These are phyloP conservation scores for Cyberlindnera xishuangbannaensis DNA, from an alignment of 805 yeast genomes.

Conservation along the genomic window DNA sequence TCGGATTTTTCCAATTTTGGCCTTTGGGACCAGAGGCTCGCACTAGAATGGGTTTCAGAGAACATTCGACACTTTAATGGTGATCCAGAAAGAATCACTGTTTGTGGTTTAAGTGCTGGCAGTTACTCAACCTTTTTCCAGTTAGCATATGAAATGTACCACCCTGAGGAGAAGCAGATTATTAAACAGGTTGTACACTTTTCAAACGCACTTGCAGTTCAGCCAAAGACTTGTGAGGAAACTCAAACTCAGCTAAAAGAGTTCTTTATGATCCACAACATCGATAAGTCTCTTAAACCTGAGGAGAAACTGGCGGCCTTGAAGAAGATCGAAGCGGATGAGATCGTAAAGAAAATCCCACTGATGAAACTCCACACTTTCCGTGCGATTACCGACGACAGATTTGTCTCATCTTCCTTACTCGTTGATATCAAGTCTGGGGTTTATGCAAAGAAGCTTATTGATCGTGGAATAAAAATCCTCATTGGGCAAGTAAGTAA, in stretches of 20 bases:
- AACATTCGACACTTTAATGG: conserved; percentile 43
- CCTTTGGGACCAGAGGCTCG: conserved; percentile 41
- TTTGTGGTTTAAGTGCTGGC: conserved; percentile 46
- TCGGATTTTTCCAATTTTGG: conserved; percentile 7
- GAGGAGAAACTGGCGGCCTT: conserved; percentile 20
- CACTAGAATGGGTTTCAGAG: conserved; percentile 39
- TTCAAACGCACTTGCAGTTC: conserved; percentile 33
- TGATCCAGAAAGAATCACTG: conserved; percentile 35
- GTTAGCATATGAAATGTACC: conserved; percentile 36
- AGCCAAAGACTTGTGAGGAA: conserved; percentile 34
- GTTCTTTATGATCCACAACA: conserved; percentile 23
- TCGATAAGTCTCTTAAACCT: conserved; percentile 12
- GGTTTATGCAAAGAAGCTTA: conserved; percentile 22
- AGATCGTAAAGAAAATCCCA: conserved; percentile 20
- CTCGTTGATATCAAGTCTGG: conserved; percentile 29
- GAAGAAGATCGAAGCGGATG: conserved; percentile 15
- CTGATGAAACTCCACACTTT: conserved; percentile 28
- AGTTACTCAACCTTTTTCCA: conserved; percentile 37
- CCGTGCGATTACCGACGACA: conserved; percentile 35
- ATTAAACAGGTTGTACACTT: conserved; percentile 32
- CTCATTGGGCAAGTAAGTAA: conserved; percentile 31
- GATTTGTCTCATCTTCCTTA: conserved; percentile 28
- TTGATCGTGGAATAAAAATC: conserved; percentile 19
- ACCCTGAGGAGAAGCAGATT: conserved; percentile 33
- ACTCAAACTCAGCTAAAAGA: conserved; percentile 28